phyloP scores from a whole-genome alignment of 179 eudicot species.

The Silene noctiflora region DNA sequence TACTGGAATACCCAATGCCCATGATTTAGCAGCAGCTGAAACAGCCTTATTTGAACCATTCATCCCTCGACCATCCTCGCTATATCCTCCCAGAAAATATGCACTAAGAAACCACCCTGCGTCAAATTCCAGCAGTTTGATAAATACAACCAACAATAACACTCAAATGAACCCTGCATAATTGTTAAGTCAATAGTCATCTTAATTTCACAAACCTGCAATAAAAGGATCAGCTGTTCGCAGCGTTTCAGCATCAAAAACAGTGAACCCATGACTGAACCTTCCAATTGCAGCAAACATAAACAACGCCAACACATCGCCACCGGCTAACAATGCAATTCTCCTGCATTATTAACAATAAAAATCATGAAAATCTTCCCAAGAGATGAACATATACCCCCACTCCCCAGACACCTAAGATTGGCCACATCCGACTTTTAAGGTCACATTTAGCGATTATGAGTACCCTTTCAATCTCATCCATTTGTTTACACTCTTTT shows the following conservation, averaged over 20 bases:
- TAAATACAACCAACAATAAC: not conserved
- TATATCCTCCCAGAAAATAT: slow-evolving; percentile 86
- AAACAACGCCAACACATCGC: slow-evolving; percentile 81
- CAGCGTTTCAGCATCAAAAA: slow-evolving; percentile 70
- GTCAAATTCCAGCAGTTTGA: slow-evolving; percentile 17
- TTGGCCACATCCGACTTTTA: not conserved
- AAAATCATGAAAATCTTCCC: not conserved
- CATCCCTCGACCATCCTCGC: slow-evolving; percentile 84
- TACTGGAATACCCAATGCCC: slow-evolving; percentile 92
- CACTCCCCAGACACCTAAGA: no score
- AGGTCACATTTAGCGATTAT: not conserved
- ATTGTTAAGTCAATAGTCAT: not conserved
- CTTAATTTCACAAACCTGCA: slow-evolving; percentile 54
- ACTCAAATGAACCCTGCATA: not conserved
- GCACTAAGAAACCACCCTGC: slow-evolving; percentile 95
- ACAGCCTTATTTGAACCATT: slow-evolving; percentile 73
- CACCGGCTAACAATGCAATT: slow-evolving; percentile 75
- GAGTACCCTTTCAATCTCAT: not conserved
- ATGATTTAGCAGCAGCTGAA: slow-evolving; percentile 75
- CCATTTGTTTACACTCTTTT: no score
- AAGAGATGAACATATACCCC: not conserved
- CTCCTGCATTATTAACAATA: slow-evolving; percentile 39
- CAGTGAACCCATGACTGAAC: slow-evolving; percentile 86
- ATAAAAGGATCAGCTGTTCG: slow-evolving; percentile 90
- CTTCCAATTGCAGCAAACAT: slow-evolving; percentile 85